Evolutionary conservation across 495 filamentous ascomycete genomes (phyloP).

Genomic region (Beverwykella pulmonaria): DNA sequence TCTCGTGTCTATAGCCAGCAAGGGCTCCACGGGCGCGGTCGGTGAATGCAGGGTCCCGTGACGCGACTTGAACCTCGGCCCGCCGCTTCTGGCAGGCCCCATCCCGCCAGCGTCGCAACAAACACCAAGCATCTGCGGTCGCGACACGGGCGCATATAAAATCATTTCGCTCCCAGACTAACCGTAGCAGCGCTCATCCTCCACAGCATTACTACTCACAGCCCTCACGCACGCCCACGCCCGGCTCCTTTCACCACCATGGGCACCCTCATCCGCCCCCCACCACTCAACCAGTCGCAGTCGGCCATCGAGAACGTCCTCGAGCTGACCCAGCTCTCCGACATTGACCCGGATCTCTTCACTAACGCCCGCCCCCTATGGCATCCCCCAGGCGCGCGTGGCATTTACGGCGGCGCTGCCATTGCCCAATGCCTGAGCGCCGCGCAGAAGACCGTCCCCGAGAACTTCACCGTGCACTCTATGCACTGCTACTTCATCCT

Average conservation of each 20-base stretch:
- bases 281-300: conserved; percentile 69
- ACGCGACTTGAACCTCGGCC: not conserved
- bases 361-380: conserved; percentile 89
- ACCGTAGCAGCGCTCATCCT: not conserved
- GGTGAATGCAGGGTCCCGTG: not conserved
- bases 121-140: not conserved
- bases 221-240: no score
- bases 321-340: conserved; percentile 76
- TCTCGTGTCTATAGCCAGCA: not conserved
- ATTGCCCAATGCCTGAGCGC: conserved; percentile 91
- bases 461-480: conserved; percentile 80
- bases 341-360: conserved; percentile 81
- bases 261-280: conserved; percentile 66
- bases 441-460: conserved; percentile 80
- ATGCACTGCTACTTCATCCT: conserved; percentile 99
- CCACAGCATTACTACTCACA: not conserved
- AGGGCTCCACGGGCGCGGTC: not conserved
- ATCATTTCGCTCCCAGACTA: not conserved
- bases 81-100: not conserved
- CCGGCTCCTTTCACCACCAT: no score
- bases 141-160: not conserved
- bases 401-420: conserved; percentile 88
- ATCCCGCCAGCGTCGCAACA: not conserved
- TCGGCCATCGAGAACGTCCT: conserved; percentile 86
- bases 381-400: conserved; percentile 88